Percentiles rank a stretch among this genome's conserved stretches.
phyloP scores from a whole-genome alignment of 192 early-diverging fungal genomes.

The Gamsiella multidivaricata region DNA sequence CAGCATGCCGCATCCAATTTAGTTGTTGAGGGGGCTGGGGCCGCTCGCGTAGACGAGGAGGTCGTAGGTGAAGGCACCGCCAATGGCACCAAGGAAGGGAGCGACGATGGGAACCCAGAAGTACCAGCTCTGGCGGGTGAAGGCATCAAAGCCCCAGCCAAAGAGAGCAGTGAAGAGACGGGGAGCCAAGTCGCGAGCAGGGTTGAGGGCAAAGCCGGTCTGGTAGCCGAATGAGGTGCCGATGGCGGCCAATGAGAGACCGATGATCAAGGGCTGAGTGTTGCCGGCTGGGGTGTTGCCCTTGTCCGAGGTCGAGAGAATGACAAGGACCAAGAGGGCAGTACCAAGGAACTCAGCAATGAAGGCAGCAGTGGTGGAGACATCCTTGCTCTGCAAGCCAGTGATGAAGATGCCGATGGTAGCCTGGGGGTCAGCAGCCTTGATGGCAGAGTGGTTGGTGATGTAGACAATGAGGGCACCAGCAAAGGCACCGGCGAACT shows the following conservation, averaged over 20 bases:
- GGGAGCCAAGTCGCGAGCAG: slow-evolving; percentile 84
- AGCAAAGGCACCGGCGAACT: slow-evolving; percentile 76
- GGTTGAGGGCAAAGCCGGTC: slow-evolving; percentile 79
- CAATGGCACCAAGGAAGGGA: slow-evolving; percentile 71
- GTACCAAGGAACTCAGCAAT: slow-evolving; percentile 77
- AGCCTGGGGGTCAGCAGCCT: slow-evolving; percentile 53
- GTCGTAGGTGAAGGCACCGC: slow-evolving; percentile 51
- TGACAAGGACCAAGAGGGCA: slow-evolving; percentile 67
- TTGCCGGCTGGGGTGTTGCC: slow-evolving; percentile 66
- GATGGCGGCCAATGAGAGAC: slow-evolving; percentile 69
- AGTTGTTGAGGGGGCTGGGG: slow-evolving; percentile 52
- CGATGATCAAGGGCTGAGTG: slow-evolving; percentile 67
- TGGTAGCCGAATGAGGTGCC: slow-evolving; percentile 72
- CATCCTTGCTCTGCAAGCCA: slow-evolving; percentile 34
- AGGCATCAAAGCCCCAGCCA: slow-evolving; percentile 74
- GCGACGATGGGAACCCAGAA: slow-evolving; percentile 77
- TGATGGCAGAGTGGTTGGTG: slow-evolving; percentile 69
- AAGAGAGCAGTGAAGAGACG: slow-evolving; percentile 75
- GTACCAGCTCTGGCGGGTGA: slow-evolving; percentile 76
- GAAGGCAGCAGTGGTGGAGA: slow-evolving; percentile 66
- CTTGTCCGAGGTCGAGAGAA: slow-evolving; percentile 69
- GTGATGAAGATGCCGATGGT: slow-evolving; percentile 52
- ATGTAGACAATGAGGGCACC: slow-evolving; percentile 77
- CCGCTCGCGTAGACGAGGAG: slow-evolving; percentile 39
- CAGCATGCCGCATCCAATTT: too few species aligned